phyloP scores from a whole-genome alignment of 192 early-diverging fungal genomes.

The Allomyces javanicus region DNA sequence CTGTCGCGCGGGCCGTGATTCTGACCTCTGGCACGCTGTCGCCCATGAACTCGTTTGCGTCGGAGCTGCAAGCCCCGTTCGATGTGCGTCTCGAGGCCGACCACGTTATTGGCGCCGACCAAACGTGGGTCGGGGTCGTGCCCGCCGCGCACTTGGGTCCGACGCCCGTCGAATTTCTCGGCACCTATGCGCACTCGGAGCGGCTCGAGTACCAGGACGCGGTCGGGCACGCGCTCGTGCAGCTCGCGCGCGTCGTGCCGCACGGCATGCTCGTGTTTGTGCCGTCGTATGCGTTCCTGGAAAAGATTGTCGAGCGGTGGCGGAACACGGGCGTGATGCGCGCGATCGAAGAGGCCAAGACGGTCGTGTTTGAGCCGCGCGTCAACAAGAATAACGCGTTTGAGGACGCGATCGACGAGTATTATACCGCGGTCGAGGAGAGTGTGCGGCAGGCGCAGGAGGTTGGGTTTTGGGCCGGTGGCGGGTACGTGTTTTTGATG shows the following conservation, averaged over 20 bases:
- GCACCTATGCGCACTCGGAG: conserved; percentile 16
- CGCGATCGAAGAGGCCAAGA: conserved; percentile 12
- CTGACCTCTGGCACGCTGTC: conserved; percentile 49
- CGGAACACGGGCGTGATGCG: conserved; percentile 9
- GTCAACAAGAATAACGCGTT: conserved; percentile 15
- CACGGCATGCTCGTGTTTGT: conserved; percentile 24
- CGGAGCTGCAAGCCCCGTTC: conserved; percentile 34
- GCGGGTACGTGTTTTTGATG: background rate
- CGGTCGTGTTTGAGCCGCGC: conserved; percentile 18
- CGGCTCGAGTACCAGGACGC: conserved; percentile 29
- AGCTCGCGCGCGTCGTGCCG: conserved; percentile 15
- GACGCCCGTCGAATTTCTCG: conserved; percentile 15
- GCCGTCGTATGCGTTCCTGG: conserved; percentile 19
- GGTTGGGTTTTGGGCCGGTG: background rate
- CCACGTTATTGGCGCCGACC: conserved; percentile 42
- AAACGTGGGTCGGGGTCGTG: conserved; percentile 35
- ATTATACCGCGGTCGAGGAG: conserved; percentile 12
- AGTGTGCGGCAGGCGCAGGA: background rate
- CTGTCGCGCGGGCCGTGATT: conserved; percentile 24
- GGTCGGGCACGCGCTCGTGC: conserved; percentile 18
- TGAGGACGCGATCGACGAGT: conserved; percentile 15
- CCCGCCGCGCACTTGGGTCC: conserved; percentile 17
- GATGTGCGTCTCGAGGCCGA: conserved; percentile 27
- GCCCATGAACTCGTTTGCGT: conserved; percentile 32
- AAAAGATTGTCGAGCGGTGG: conserved; percentile 21